Percentiles rank a stretch among this genome's conserved stretches.
Conservation (phyloP, 257 asterid genomes). For the Solanum chilense region DNA sequence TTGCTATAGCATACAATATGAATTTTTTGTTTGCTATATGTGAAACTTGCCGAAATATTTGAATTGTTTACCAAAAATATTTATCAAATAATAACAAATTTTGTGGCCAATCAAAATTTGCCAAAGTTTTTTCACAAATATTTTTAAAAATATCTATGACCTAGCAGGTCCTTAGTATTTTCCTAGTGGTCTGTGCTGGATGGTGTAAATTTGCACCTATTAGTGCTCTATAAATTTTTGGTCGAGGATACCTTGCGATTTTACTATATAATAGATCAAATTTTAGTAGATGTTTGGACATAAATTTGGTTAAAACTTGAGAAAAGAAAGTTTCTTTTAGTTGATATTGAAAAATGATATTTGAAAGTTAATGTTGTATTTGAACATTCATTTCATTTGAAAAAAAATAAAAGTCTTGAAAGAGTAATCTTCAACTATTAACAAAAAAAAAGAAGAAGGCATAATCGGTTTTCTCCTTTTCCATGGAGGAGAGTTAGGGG, state of each 20-base stretch:
- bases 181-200: not conserved
- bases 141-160: not conserved
- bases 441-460: not conserved
- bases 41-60: no score
- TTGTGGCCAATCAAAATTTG: not conserved
- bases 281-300: not conserved
- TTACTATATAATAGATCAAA: not conserved
- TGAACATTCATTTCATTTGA: not conserved
- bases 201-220: not conserved
- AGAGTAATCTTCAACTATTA: not conserved
- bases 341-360: not conserved
- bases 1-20: no score
- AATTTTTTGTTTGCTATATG: no score
- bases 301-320: not conserved
- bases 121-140: not conserved
- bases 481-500: not conserved
- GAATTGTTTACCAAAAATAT: no score
- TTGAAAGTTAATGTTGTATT: not conserved
- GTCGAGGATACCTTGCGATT: not conserved
- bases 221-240: not conserved
- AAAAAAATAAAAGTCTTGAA: not conserved
- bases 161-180: not conserved
- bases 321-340: no score
- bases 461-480: not conserved
- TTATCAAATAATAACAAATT: no score